Evolutionary conservation across 352 stramenopile species (phyloP).

Genomic region (Phytophthora pluvialis): DNA sequence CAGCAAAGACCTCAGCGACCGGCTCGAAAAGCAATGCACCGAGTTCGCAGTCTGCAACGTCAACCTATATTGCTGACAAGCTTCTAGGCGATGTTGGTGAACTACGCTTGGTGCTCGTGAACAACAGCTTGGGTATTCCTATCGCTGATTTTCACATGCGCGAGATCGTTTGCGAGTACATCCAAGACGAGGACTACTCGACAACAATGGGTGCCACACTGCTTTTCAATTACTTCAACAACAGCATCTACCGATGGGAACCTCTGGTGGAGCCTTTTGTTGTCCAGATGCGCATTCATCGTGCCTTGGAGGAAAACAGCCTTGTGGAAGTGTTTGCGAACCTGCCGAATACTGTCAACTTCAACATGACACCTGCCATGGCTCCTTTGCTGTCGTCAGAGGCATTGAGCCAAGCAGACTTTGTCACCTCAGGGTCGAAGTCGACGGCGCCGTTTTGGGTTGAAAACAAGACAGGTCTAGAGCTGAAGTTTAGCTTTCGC

Average conservation of each 20-base stretch:
- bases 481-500: constrained; percentile 89
- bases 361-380: constrained; percentile 90
- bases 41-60: constrained; percentile 3
- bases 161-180: constrained; percentile 90
- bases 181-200: constrained; percentile 85
- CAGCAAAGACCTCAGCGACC: constrained; percentile 10
- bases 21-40: constrained; percentile 4
- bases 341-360: constrained; percentile 85
- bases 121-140: constrained; percentile 89
- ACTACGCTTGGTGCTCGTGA: constrained; percentile 85
- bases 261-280: constrained; percentile 87
- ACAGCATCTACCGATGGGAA: constrained; percentile 92
- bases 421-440: constrained; percentile 87
- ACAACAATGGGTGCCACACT: constrained; percentile 80
- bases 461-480: constrained; percentile 85
- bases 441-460: constrained; percentile 91
- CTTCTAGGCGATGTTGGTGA: constrained; percentile 87
- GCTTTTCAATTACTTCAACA: constrained; percentile 92
- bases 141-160: constrained; percentile 88
- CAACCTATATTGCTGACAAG: constrained; percentile 74
- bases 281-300: constrained; percentile 76
- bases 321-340: constrained; percentile 83
- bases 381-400: constrained; percentile 83
- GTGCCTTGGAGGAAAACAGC: constrained; percentile 72
- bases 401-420: constrained; percentile 81